Conservation (phyloP, 371 early-diverging fungal species). For the Apophysomyces trapeziformis region DNA sequence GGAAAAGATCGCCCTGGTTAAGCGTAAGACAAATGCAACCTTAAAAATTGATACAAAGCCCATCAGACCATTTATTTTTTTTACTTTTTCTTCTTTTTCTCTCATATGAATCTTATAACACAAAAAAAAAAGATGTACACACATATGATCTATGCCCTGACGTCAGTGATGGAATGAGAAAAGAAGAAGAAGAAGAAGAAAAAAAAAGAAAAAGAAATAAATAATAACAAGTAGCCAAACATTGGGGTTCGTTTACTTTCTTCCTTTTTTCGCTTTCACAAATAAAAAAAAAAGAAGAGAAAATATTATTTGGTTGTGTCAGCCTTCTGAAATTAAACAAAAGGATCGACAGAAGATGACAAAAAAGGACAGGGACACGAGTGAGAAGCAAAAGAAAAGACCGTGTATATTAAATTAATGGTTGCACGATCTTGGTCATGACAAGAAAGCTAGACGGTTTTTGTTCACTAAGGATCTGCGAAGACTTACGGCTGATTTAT, state of each 20-base stretch:
- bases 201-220: background rate
- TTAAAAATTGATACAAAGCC: background rate
- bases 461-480: constrained; percentile 4
- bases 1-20: constrained; percentile 6
- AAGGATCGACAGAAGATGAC: constrained; percentile 5
- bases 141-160: constrained; percentile 6
- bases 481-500: constrained; percentile 1
- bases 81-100: background rate
- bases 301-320: background rate
- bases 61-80: background rate
- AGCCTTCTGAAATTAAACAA: constrained; percentile 2
- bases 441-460: background rate
- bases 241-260: background rate
- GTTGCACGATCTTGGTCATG: constrained; percentile 9
- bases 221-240: too few species aligned
- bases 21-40: constrained; percentile 8
- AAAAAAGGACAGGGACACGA: constrained; percentile 1
- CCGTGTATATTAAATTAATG: constrained; percentile 7
- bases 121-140: background rate
- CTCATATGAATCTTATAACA: background rate
- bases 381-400: constrained; percentile 1
- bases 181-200: background rate
- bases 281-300: background rate
- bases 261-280: background rate
- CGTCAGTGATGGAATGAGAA: background rate